A percentile compares a stretch with the other conserved stretches of the same genome.
phyloP scores from a whole-genome alignment of 2,329 filamentous ascomycete genomes.

The Exophiala lecanii-corni region DNA sequence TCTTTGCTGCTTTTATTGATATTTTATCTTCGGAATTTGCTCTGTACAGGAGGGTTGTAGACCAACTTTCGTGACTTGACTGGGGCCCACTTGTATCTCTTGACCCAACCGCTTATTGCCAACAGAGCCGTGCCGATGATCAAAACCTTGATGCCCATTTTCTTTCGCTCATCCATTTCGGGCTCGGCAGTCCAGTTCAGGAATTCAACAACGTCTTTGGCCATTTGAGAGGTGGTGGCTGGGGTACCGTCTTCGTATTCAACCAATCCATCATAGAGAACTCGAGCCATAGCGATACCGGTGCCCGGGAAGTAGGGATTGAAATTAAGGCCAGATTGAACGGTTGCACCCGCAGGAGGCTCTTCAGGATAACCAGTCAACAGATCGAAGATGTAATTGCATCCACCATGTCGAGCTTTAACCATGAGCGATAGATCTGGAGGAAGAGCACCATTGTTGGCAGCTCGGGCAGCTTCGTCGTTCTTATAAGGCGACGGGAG shows the following conservation, averaged over 20 bases:
- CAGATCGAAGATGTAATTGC: constrained; percentile 96
- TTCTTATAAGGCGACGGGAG: constrained; percentile 95
- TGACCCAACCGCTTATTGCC: constrained; percentile 90
- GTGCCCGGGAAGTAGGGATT: constrained; percentile 99
- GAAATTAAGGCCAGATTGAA: constrained; percentile 93
- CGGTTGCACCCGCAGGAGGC: constrained; percentile 78
- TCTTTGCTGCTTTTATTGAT: background rate
- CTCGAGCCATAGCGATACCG: constrained; percentile 93
- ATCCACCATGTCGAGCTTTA: constrained; percentile 96
- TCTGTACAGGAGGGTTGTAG: constrained; percentile 57
- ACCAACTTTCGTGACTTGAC: constrained; percentile 93
- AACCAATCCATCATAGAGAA: constrained; percentile 93
- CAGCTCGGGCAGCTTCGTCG: constrained; percentile 94
- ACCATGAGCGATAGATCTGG: constrained; percentile 96
- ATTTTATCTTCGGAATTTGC: constrained; percentile 5
- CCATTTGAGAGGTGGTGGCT: constrained; percentile 96
- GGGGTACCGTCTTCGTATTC: constrained; percentile 97
- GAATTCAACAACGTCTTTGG: constrained; percentile 98
- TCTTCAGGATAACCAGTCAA: constrained; percentile 97
- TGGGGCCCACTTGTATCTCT: constrained; percentile 98
- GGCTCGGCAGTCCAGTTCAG: constrained; percentile 99
- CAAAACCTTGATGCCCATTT: constrained; percentile 97
- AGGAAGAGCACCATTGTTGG: constrained; percentile 96
- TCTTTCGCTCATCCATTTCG: constrained; percentile 99
- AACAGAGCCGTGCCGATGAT: constrained; percentile 73